Base-by-base conservation (phyloP, 331 rosid species). In the Acacia pycnantha region DNA sequence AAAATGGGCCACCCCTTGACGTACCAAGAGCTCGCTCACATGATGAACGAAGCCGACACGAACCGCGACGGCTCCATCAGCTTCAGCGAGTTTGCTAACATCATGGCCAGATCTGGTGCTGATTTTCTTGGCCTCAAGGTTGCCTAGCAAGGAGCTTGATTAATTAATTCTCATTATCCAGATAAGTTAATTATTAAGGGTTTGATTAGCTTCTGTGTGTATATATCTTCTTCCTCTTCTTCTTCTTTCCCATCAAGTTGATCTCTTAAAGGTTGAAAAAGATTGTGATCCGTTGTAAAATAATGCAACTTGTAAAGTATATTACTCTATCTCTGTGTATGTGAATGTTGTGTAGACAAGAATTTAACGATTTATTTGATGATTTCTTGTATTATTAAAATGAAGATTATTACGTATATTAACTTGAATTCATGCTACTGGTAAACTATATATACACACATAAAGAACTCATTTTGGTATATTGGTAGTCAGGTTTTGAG, bases 11-110 rank as follows among this genome's bases (percentile, higher is more conserved):
- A 89, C 5, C 98, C 97, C 2, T 78, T 96, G 54, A 82, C 95
- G 15, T 96, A 89, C 82, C 35, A 72, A 1, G 99, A 96, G 83
- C 94, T 96, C 15, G 82, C 97, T 0, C 84, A 83, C 26, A 91
- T 96, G 95, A 94, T 96, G 95, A 79, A 82, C 1, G 88, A 91
- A 44, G 99, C 98, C 4, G 99, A 96, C 31, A 82, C 86, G 62
- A 88, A 96, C 26, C 94, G 98, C 37, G 99, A 96, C 35, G 99
- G 99, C 9, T 98, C 92, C 5, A 89, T 96, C 16, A 96, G 95
- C 74, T 96, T 96, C 71, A 84, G 75, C 46, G 99, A 96, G 78
- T 96, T 96, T 51, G 82, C 97, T 0, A 65, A 89, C 48, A 77
- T 92, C 46, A 80, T 96, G 97, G 97, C 97, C 9, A 90, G 84